A percentile compares a stretch with the other conserved stretches of the same genome.
Conservation (phyloP, 441 rosid species). For the Erysimum cheiri region DNA sequence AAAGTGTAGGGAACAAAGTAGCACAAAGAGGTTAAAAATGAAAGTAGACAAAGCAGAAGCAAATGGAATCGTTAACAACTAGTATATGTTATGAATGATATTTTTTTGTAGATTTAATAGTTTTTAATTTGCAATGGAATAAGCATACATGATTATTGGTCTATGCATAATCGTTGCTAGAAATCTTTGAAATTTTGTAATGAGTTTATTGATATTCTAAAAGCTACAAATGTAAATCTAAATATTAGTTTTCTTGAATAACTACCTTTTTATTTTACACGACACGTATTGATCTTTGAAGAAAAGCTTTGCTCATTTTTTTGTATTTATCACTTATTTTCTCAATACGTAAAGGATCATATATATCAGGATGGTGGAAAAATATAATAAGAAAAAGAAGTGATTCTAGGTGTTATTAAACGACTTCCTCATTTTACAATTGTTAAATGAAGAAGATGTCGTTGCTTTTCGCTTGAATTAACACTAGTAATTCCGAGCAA, state of each 20-base stretch:
- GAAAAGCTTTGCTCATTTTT: not conserved
- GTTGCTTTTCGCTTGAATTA: conserved; percentile 12
- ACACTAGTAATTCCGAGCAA: conserved; percentile 31
- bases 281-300: not conserved
- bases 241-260: no score
- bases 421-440: not conserved
- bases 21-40: not conserved
- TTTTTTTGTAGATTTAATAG: not conserved
- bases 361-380: conserved; percentile 12
- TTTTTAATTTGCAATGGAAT: not conserved
- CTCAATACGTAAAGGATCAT: not conserved
- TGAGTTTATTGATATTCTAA: not conserved
- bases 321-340: not conserved
- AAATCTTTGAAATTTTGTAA: not conserved
- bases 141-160: not conserved
- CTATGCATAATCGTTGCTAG: not conserved
- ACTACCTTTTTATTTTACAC: no score
- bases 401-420: not conserved
- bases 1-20: conserved; percentile 13
- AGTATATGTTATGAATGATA: not conserved
- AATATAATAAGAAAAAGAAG: not conserved
- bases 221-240: not conserved
- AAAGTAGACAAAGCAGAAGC: conserved; percentile 2
- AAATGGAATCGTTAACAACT: not conserved
- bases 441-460: conserved; percentile 7